A percentile compares a stretch with the other conserved stretches of the same genome.
These are phyloP conservation scores for Cladorrhinum sp. DNA, from an alignment of 2,329 filamentous ascomycete genomes.

Conservation along the genomic window DNA sequence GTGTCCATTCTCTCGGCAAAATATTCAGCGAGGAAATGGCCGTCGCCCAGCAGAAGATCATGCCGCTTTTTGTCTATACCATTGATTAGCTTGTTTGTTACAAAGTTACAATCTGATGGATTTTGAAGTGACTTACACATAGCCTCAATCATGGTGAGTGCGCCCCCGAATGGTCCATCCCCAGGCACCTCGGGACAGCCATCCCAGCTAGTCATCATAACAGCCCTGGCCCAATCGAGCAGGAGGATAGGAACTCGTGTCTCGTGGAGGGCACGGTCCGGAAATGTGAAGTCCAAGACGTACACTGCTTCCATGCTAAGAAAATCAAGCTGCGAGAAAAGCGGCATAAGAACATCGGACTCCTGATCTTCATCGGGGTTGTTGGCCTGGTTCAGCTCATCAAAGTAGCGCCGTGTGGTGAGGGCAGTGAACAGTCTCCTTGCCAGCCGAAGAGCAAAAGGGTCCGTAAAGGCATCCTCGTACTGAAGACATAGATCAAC, in stretches of 20 bases:
- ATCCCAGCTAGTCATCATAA: slow-evolving; percentile 79
- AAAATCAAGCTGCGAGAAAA: slow-evolving; percentile 54
- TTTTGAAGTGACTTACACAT: slow-evolving; percentile 58
- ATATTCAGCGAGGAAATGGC: slow-evolving; percentile 72
- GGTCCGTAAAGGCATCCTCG: slow-evolving; percentile 61
- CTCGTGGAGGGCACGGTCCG: slow-evolving; percentile 55
- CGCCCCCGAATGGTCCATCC: slow-evolving; percentile 71
- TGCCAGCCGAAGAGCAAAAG: slow-evolving; percentile 57
- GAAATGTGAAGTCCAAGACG: slow-evolving; percentile 46
- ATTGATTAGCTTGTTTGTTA: slow-evolving; percentile 2
- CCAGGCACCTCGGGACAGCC: slow-evolving; percentile 67
- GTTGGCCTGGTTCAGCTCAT: slow-evolving; percentile 41
- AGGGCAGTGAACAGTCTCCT: slow-evolving; percentile 58
- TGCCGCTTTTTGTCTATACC: slow-evolving; percentile 58
- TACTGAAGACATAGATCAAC: slow-evolving; percentile 55
- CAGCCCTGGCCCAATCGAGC: slow-evolving; percentile 69
- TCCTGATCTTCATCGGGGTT: slow-evolving; percentile 33
- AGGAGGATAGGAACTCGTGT: slow-evolving; percentile 54
- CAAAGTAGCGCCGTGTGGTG: slow-evolving; percentile 49
- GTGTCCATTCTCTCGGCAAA: slow-evolving; percentile 73
- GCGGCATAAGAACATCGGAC: slow-evolving; percentile 44
- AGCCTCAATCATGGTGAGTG: slow-evolving; percentile 67
- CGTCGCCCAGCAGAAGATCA: slow-evolving; percentile 61
- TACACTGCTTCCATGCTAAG: slow-evolving; percentile 44
- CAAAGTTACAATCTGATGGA: background rate